Base-by-base conservation (phyloP, 2,329 filamentous ascomycete species). In the Aspergillus neoniger region DNA sequence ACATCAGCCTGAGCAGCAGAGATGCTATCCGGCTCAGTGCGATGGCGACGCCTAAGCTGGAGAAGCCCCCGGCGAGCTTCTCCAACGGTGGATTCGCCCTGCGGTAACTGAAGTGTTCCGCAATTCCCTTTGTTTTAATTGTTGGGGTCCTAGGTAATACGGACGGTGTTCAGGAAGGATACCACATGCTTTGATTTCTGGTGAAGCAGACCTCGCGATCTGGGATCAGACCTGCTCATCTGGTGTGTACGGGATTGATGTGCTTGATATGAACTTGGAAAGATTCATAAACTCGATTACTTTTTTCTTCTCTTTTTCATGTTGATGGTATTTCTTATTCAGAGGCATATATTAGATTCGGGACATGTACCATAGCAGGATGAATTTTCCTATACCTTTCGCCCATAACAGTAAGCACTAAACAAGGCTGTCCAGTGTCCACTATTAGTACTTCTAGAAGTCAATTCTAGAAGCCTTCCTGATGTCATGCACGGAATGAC, bases 11-110 rank as follows among this genome's bases (percentile, higher is more conserved):
- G 57, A 73, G 69, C n/a, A 71, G 71, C 44, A 69, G 76, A 58
- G 77, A 78, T 63, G 74, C 72, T 47, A 71, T 73, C 56, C 73
- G 77, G 58, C 70, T 78, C 49, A 79, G 76, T 59, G 68, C 70
- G 28, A 70, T 74, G 59, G 74, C 75, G n/a, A 68, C 72, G 19
- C 71, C 74, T n/a, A 70, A 71, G 38, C 59, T 74, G 19, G 74
- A 73, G 21, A 68, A 69, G 32, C 59, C 70, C n/a, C 64, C 75
- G 14, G 70, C 71, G 28, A 72, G 69, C 59, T 63, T 75, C 41
- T 70, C 68, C 10, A 59, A 61, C 47, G 65, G 64, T 23, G 71
- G 72, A 48, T 69, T 66, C 17, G 63, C 64, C 66, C 65, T 76
- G 47, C 56, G 58, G 25, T 65, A 62, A 48, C 58, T 54, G 25